Base-by-base conservation (phyloP, 2,329 filamentous ascomycete genomes). In the Clonostachys sp. region DNA sequence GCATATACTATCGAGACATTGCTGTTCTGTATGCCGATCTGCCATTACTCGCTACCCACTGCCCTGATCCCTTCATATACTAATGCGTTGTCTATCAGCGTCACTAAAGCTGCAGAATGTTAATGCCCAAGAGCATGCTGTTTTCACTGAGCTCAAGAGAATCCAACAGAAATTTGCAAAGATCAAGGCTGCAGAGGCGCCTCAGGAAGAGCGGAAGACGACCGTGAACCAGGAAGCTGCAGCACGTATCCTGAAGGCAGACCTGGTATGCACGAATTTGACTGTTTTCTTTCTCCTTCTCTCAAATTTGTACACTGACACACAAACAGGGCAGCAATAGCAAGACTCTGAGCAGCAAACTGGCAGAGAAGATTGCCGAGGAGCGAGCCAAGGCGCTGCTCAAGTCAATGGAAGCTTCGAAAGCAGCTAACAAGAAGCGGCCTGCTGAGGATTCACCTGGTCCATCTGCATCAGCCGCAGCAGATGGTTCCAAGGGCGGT, bases 161-260 rank as follows among this genome's bases (percentile, higher is more conserved):
- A 85, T 97, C 46, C 90, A 86, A 65, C 87, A 91, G 62, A 97
- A 97, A 66, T 95, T 96, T 68, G 83, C 81, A 50, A 99, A 97
- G 72, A 92, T 97, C 63, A 89, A 94, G 61, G 73, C 75, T 13
- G 78, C 83, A 4, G 91, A 96, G 66, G 77, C 74, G 7, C 78
- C 80, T 2, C 75, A 78, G 5, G 66, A 71, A 46, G 73, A 81
- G 58, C 76, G 78, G 34, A 72, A 66, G 40, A 60, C 68, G 50
- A 77, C 71, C 2, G 70, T 89, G 52, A 81, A 96, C 61, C 91
- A 87, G 57, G 80, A 82, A 54, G 91, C 90, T 6, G 88, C 89
- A 13, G 82, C 80, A 45, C 80, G 92, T 45, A 88, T 99, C 50
- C 84, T 99, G 57, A 89, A 86, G 61, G 81, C 89, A 50, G 89